Conservation (phyloP, 2,329 filamentous ascomycete genomes). For the Byssochlamys sp. region DNA sequence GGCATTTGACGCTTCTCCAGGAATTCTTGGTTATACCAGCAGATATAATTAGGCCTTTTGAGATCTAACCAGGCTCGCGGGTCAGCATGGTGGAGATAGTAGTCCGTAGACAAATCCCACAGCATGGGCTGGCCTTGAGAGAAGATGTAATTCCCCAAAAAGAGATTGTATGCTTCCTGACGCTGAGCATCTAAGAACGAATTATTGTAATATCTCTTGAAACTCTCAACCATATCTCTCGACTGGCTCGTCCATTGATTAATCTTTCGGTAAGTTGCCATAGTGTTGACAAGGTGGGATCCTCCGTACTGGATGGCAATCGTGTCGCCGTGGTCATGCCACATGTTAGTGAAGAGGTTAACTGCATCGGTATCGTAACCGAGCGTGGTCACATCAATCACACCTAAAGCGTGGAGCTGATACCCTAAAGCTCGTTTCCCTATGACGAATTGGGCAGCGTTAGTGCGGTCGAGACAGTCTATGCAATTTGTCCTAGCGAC, state of each 20-base stretch:
- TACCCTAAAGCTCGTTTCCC: constrained; percentile 86
- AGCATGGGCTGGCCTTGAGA: constrained; percentile 81
- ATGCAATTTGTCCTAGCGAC: constrained; percentile 95
- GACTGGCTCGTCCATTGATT: constrained; percentile 98
- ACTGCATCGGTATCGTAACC: constrained; percentile 93
- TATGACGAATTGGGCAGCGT: constrained; percentile 95
- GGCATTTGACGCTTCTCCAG: constrained; percentile 56
- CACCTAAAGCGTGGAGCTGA: constrained; percentile 82
- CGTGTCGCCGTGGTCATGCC: constrained; percentile 92
- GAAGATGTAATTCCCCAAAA: constrained; percentile 91
- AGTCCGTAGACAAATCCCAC: constrained; percentile 90
- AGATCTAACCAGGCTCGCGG: constrained; percentile 63
- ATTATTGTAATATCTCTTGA: constrained; percentile 98
- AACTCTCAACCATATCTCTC: constrained; percentile 96
- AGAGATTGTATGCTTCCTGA: constrained; percentile 95
- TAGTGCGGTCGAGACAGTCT: constrained; percentile 91
- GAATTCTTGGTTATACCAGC: constrained; percentile 73
- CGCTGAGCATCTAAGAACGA: constrained; percentile 95
- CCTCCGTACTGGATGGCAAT: constrained; percentile 97
- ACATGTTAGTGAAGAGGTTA: constrained; percentile 96
- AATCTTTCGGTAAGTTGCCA: constrained; percentile 98
- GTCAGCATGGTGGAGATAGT: constrained; percentile 85
- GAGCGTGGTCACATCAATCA: constrained; percentile 67
- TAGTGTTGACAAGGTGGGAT: constrained; percentile 94
- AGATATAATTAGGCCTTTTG: constrained; percentile 62